Percentiles rank a stretch among this genome's conserved stretches.
Evolutionary conservation across 495 filamentous ascomycete genomes (phyloP).

Genomic region (Talaromyces stipitatus): DNA sequence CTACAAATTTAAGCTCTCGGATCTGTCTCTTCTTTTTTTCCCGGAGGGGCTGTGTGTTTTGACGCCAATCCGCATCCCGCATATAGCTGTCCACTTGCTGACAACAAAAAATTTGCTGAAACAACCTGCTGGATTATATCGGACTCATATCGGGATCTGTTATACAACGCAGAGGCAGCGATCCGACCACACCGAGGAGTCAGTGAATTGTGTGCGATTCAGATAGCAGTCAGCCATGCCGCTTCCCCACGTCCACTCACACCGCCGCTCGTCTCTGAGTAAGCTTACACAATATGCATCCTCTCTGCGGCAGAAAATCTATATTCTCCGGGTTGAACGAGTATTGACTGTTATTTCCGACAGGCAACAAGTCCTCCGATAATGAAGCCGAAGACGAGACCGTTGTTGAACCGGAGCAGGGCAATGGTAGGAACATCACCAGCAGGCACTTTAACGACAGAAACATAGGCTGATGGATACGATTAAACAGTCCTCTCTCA

Average conservation of each 20-base stretch:
- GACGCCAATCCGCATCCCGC: background rate
- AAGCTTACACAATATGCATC: constrained; percentile 3
- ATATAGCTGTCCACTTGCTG: background rate
- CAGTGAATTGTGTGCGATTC: background rate
- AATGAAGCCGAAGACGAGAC: constrained; percentile 68
- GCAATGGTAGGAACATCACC: constrained; percentile 39
- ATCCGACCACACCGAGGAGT: background rate
- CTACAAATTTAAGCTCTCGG: background rate
- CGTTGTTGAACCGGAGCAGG: constrained; percentile 61
- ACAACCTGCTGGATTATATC: background rate
- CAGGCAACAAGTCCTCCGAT: constrained; percentile 48
- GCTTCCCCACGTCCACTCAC: constrained; percentile 20
- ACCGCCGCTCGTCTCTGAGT: constrained; percentile 31
- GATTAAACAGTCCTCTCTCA: constrained; percentile 65
- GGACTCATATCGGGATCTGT: background rate
- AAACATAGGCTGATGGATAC: background rate
- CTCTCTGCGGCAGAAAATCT: background rate
- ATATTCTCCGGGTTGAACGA: background rate
- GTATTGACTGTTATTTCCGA: background rate
- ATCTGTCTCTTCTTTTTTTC: background rate
- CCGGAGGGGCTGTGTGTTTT: background rate
- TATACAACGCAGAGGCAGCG: background rate
- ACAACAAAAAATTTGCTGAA: background rate
- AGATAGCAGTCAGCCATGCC: constrained; percentile 13
- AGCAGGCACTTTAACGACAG: background rate